These are phyloP conservation scores for Pleurotus platypus DNA, from an alignment of 768 basidiomycete species.

Conservation along the genomic window DNA sequence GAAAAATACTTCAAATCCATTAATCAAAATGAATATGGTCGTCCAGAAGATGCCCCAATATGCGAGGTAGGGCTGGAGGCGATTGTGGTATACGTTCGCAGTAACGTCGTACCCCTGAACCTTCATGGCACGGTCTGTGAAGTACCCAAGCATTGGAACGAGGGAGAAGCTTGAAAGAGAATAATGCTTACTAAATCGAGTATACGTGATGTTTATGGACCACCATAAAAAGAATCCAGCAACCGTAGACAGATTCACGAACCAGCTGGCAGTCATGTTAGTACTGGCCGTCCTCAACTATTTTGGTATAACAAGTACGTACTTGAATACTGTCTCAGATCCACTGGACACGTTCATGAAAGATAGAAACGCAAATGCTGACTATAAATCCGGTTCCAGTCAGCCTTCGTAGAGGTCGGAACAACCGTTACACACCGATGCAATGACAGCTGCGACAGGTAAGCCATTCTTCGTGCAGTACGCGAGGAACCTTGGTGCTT, in stretches of 20 bases:
- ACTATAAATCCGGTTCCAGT: constrained; percentile 17
- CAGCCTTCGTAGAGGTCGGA: not conserved
- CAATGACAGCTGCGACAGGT: constrained; percentile 36
- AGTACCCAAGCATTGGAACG: not conserved
- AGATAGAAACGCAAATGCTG: constrained; percentile 43
- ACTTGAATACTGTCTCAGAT: constrained; percentile 56
- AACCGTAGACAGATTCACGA: constrained; percentile 53
- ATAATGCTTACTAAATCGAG: constrained; percentile 57
- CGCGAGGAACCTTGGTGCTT: constrained; percentile 40
- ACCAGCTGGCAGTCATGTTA: constrained; percentile 11
- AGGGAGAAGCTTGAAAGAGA: not conserved
- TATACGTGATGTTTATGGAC: constrained; percentile 66
- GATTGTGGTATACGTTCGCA: constrained; percentile 50
- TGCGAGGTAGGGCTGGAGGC: constrained; percentile 45
- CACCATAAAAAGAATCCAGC: constrained; percentile 70
- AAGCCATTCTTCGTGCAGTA: constrained; percentile 47
- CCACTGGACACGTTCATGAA: constrained; percentile 67
- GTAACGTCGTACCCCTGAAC: constrained; percentile 52
- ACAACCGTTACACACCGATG: constrained; percentile 23
- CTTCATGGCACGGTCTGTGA: constrained; percentile 45
- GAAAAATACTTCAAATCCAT: constrained; percentile 46
- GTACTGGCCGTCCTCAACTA: not conserved
- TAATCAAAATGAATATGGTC: constrained; percentile 38
- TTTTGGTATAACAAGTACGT: constrained; percentile 12
- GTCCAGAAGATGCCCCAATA: constrained; percentile 59